These are phyloP conservation scores for Sherardia arvensis DNA, from an alignment of 257 asterid genomes.

Conservation along the genomic window DNA sequence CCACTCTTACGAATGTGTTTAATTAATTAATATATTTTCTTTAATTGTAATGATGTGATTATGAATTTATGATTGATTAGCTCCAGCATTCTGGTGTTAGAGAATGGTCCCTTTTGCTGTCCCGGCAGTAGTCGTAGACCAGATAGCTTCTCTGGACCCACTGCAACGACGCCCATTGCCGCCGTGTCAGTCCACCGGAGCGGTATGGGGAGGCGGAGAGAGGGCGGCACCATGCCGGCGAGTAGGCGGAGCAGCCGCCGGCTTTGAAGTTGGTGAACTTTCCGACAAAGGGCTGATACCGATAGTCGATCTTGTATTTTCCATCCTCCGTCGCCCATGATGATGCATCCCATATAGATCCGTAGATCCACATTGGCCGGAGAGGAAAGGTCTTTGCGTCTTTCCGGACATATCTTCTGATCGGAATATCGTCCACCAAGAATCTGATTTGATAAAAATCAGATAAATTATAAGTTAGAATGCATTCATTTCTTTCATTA, in stretches of 20 bases:
- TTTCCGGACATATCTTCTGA: conserved; percentile 59
- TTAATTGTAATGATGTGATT: too few relatives aligned
- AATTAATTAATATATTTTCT: too few relatives aligned
- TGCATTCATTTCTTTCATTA: too few relatives aligned
- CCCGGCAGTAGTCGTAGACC: conserved; percentile 70
- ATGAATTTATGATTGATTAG: conserved; percentile 1
- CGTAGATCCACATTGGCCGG: conserved; percentile 94
- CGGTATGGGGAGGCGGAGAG: conserved; percentile 57
- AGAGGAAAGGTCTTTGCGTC: conserved; percentile 60
- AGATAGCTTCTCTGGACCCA: conserved; percentile 64
- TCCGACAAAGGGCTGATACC: conserved; percentile 76
- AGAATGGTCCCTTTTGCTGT: conserved; percentile 68
- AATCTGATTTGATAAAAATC: too few relatives aligned
- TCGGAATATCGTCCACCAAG: conserved; percentile 84
- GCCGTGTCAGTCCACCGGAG: conserved; percentile 54
- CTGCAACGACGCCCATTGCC: conserved; percentile 46
- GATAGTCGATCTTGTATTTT: conserved; percentile 63
- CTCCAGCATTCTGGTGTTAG: conserved; percentile 72
- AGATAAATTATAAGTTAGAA: too few relatives aligned
- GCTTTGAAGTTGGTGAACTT: conserved; percentile 62
- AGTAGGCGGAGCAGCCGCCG: conserved; percentile 71
- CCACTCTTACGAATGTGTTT: too few relatives aligned
- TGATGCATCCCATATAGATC: conserved; percentile 95
- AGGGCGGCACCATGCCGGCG: conserved; percentile 56
- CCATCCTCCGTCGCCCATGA: conserved; percentile 93